Conservation (phyloP, 2,329 filamentous ascomycete genomes). For the Microdochium trichocladiopsis region DNA sequence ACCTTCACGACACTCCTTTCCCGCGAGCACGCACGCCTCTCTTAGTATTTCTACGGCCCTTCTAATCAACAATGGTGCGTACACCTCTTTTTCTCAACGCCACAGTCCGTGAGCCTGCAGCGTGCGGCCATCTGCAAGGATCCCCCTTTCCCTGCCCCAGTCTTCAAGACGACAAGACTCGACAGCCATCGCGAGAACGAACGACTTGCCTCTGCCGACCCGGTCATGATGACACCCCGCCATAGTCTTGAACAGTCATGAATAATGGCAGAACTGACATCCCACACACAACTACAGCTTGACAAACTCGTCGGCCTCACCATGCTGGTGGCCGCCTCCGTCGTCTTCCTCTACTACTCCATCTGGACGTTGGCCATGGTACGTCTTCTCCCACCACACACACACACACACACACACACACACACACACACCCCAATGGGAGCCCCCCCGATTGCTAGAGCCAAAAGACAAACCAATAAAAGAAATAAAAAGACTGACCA, state of each 20-base stretch:
- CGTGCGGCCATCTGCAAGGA: too few relatives aligned
- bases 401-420: not conserved
- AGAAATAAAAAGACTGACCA: too few relatives aligned
- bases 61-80: slow-evolving; percentile 20
- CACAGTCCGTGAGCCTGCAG: too few relatives aligned
- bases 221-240: too few relatives aligned
- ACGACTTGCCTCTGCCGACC: too few relatives aligned
- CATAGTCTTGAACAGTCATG: too few relatives aligned
- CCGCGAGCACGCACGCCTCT: not conserved
- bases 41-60: not conserved
- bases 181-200: too few relatives aligned
- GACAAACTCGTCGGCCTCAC: slow-evolving; percentile 71
- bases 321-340: slow-evolving; percentile 60
- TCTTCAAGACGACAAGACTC: not conserved
- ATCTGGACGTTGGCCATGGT: slow-evolving; percentile 98
- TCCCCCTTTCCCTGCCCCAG: not conserved
- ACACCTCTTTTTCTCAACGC: too few relatives aligned
- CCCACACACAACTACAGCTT: slow-evolving; percentile 71
- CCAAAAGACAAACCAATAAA: too few relatives aligned
- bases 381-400: slow-evolving; percentile 16
- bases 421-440: too few relatives aligned
- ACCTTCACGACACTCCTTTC: slow-evolving; percentile 4
- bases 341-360: slow-evolving; percentile 79
- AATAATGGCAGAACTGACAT: too few relatives aligned
- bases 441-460: too few relatives aligned